Evolutionary conservation across 1,284 basidiomycete genomes (phyloP).

Genomic region (Chondrostereum purpureum): DNA sequence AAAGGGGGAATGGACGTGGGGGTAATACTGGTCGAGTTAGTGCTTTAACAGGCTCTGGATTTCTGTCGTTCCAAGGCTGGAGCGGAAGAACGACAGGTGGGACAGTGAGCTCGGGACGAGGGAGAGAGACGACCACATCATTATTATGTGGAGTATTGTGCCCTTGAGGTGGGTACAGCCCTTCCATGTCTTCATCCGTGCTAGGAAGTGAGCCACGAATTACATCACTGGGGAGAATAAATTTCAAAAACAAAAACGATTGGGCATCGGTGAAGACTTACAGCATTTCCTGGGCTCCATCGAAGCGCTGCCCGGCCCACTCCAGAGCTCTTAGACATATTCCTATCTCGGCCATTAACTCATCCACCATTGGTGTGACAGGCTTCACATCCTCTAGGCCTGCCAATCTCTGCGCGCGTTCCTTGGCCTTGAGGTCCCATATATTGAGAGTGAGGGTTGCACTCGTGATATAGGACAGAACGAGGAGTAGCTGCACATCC

Average conservation of each 20-base stretch:
- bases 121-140: too few species aligned
- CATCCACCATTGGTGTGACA: conserved; percentile 35
- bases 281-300: conserved; percentile 35
- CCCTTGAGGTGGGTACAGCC: neutral
- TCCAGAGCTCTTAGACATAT: conserved; percentile 36
- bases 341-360: conserved; percentile 32
- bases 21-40: neutral
- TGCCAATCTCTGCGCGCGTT: conserved; percentile 23
- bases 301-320: conserved; percentile 34
- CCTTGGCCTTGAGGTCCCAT: conserved; percentile 45
- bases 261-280: conserved; percentile 25
- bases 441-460: conserved; percentile 38
- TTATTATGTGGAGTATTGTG: neutral
- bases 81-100: neutral
- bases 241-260: neutral
- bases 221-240: conserved; percentile 12
- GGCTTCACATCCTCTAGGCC: conserved; percentile 24
- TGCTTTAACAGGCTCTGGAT: too few species aligned
- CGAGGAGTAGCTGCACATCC: conserved; percentile 33
- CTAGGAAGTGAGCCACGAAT: conserved; percentile 15
- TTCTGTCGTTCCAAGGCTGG: neutral
- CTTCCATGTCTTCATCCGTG: neutral
- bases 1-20: neutral
- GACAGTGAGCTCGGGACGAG: neutral
- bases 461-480: conserved; percentile 37